Percentiles rank a stretch among this genome's conserved stretches.
phyloP scores from a whole-genome alignment of 2,329 filamentous ascomycete genomes.

The Colletotrichum australisinense region DNA sequence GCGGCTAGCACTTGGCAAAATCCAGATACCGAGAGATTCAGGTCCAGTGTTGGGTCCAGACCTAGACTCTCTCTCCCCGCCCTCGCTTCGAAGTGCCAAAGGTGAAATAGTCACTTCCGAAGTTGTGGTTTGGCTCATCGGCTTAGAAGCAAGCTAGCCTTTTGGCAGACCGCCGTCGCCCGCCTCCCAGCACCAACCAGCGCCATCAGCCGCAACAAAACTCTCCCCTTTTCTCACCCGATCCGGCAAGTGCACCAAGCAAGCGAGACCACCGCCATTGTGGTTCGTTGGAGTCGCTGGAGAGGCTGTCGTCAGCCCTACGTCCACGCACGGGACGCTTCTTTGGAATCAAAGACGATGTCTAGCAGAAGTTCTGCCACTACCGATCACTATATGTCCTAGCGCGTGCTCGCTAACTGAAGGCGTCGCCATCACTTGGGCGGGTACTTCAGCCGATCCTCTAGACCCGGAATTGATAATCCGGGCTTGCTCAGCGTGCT shows the following conservation, averaged over 20 bases:
- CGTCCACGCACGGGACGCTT: background rate
- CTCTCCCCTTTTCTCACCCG: background rate
- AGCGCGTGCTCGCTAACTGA: background rate
- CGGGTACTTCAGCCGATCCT: background rate
- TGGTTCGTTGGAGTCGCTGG: background rate
- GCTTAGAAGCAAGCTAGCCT: background rate
- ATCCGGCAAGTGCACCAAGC: background rate
- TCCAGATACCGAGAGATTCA: background rate
- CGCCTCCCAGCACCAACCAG: background rate
- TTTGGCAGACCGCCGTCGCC: background rate
- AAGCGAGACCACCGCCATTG: background rate
- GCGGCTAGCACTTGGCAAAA: conserved; percentile 4
- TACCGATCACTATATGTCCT: background rate
- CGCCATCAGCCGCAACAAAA: background rate
- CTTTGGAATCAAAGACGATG: background rate
- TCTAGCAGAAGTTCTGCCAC: background rate
- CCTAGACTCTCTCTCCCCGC: background rate
- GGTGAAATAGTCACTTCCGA: background rate
- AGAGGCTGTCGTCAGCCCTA: background rate
- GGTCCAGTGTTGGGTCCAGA: background rate
- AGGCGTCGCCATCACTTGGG: background rate
- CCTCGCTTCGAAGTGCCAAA: background rate
- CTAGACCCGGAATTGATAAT: background rate
- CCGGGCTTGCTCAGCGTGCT: background rate
- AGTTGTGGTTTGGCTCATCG: background rate